Conservation (phyloP, 2,329 filamentous ascomycete species). For the Ceratocystis cubensis region DNA sequence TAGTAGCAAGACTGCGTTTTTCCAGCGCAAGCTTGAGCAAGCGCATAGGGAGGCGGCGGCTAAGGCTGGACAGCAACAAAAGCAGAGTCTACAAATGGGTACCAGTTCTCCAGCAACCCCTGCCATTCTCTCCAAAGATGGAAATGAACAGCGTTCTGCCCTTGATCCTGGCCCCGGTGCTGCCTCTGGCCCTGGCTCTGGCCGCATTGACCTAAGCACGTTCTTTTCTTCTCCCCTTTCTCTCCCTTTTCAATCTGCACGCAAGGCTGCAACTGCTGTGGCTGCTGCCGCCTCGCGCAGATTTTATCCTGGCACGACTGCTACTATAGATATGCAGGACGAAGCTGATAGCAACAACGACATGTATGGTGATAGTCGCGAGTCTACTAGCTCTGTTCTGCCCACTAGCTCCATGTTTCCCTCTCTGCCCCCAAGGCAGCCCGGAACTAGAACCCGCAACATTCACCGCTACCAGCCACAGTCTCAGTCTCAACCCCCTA, state of each 20-base stretch:
- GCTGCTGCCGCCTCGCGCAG: constrained; percentile 14
- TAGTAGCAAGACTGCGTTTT: constrained; percentile 19
- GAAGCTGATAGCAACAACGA: constrained; percentile 6
- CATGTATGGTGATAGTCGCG: background rate
- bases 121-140: constrained; percentile 4
- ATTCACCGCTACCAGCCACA: background rate
- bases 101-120: constrained; percentile 2
- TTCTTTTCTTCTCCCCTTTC: constrained; percentile 47
- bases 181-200: background rate
- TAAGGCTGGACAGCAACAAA: background rate
- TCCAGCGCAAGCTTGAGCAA: constrained; percentile 16
- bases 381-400: constrained; percentile 22
- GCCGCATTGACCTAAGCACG: constrained; percentile 37
- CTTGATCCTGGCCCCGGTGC: background rate
- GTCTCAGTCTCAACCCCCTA: background rate
- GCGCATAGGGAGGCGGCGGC: background rate
- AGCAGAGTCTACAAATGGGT: background rate
- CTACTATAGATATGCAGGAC: constrained; percentile 9
- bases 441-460: background rate
- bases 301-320: constrained; percentile 13
- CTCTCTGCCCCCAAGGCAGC: constrained; percentile 25
- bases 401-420: constrained; percentile 33
- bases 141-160: background rate
- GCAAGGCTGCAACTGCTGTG: constrained; percentile 20
- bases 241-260: constrained; percentile 24